A percentile compares a stretch with the other conserved stretches of the same genome.
These are phyloP conservation scores for Nyctanthes arbortristis DNA, from an alignment of 257 asterid species.

Conservation along the genomic window DNA sequence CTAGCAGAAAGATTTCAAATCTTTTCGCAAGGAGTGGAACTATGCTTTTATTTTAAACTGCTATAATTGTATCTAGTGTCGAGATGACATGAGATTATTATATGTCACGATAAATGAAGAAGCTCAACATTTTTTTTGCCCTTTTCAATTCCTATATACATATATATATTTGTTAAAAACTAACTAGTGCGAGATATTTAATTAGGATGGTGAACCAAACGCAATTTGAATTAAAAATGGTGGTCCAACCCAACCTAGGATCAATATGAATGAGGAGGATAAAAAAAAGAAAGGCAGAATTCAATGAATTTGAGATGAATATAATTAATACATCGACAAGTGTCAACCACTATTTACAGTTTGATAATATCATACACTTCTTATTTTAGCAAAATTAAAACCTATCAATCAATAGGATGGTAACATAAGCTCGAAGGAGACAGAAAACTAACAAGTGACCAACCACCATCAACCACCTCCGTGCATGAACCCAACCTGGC, in stretches of 20 bases:
- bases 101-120: too few species aligned
- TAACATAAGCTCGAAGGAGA: background rate
- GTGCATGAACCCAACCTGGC: slow-evolving; percentile 23
- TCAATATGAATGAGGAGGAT: background rate
- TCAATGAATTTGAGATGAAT: background rate
- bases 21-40: too few species aligned
- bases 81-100: too few species aligned
- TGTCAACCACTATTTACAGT: background rate
- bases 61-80: too few species aligned
- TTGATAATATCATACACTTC: background rate
- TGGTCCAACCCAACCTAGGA: background rate
- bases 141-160: too few species aligned
- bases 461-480: background rate
- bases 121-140: too few species aligned
- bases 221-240: background rate
- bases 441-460: background rate
- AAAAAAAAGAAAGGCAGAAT: background rate
- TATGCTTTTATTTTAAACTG: too few species aligned
- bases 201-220: background rate
- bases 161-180: too few species aligned
- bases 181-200: background rate
- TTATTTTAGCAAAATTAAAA: background rate
- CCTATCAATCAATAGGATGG: background rate
- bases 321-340: background rate
- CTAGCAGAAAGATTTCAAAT: too few species aligned